Evolutionary conservation across 345 rosid genomes (phyloP).

Genomic region (Cochlearia excelsa): DNA sequence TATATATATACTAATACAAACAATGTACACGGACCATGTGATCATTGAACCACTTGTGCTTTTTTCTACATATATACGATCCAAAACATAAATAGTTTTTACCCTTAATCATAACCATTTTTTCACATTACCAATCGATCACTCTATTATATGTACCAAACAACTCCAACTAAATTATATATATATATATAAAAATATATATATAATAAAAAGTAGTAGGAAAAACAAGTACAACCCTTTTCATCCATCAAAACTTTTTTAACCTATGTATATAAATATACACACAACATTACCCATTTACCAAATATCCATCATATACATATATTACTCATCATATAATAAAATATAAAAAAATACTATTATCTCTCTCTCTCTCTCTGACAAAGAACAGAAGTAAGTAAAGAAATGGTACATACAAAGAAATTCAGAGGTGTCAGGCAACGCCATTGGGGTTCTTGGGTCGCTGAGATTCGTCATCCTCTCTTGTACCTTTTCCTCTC

Average conservation of each 20-base stretch:
- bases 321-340: constrained; percentile 24
- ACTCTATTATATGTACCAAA: constrained; percentile 4
- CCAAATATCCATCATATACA: constrained; percentile 37
- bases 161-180: constrained; percentile 27
- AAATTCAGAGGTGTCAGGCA: constrained; percentile 84
- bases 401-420: constrained; percentile 58
- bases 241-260: constrained; percentile 20
- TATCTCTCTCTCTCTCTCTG: no score
- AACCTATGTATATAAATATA: constrained; percentile 35
- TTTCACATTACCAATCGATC: constrained; percentile 25
- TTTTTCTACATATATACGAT: constrained; percentile 19
- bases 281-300: constrained; percentile 27
- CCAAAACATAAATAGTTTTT: constrained; percentile 6
- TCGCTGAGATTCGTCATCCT: constrained; percentile 81
- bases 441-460: constrained; percentile 95
- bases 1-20: constrained; percentile 16
- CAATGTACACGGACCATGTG: constrained; percentile 35
- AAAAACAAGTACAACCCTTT: constrained; percentile 29
- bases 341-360: no score
- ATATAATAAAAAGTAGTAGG: no score
- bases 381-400: no score
- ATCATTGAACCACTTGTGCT: constrained; percentile 28
- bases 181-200: no score
- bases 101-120: background rate
- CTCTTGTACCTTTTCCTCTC: background rate